Percentiles rank a stretch among this genome's conserved stretches.
Conservation (phyloP, 202 grass and related monocot genomes). For the Panicum hallii region DNA sequence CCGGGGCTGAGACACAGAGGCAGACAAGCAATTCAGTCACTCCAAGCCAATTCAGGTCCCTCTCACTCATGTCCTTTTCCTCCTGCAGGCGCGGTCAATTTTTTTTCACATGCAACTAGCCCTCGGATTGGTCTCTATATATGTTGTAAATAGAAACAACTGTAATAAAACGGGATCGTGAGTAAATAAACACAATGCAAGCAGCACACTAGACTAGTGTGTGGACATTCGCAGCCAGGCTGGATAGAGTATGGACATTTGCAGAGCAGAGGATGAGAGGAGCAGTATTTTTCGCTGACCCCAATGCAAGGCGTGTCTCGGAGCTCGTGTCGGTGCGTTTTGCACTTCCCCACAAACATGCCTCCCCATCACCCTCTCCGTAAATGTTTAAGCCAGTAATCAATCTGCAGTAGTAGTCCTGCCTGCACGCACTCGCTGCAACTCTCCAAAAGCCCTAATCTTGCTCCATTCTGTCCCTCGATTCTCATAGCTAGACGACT, state of each 20-base stretch:
- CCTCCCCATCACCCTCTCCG: slow-evolving; percentile 28
- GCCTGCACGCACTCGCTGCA: slow-evolving; percentile 3
- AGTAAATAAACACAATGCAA: background rate
- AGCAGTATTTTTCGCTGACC: slow-evolving; percentile 21
- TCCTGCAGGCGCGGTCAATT: background rate
- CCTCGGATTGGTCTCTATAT: background rate
- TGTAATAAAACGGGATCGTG: background rate
- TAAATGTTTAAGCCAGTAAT: slow-evolving; percentile 29
- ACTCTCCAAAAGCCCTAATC: slow-evolving; percentile 34
- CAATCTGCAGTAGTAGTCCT: background rate
- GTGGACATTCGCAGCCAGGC: background rate
- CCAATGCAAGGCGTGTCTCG: slow-evolving; percentile 43
- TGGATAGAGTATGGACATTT: background rate
- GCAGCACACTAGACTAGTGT: background rate
- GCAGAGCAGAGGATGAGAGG: background rate
- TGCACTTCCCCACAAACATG: slow-evolving; percentile 56
- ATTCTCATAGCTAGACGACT: background rate
- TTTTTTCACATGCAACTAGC: background rate
- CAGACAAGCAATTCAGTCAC: slow-evolving; percentile 10
- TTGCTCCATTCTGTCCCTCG: slow-evolving; percentile 26
- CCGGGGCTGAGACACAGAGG: too few species aligned
- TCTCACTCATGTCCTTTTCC: background rate
- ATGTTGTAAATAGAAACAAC: background rate
- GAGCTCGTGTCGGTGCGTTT: slow-evolving; percentile 44
- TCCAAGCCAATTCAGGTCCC: background rate